Conservation (phyloP, 1,139 yeast species). For the Debaryomyces udenii region DNA sequence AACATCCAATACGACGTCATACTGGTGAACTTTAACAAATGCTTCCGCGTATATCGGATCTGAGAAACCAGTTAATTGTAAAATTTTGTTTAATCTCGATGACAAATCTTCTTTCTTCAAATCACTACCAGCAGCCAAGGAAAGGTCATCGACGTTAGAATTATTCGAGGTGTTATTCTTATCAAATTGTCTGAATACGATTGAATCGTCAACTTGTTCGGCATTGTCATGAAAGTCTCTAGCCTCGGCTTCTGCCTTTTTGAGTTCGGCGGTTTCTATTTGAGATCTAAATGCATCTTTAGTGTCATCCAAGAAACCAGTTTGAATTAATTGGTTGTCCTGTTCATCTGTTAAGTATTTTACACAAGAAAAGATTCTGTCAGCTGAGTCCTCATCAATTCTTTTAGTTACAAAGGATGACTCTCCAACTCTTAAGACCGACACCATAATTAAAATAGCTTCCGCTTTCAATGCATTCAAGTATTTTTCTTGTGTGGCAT, state of each 20-base stretch:
- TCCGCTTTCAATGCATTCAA: slow-evolving; percentile 91
- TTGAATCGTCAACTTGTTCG: slow-evolving; percentile 80
- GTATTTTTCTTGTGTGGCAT: slow-evolving; percentile 56
- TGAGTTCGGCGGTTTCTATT: slow-evolving; percentile 55
- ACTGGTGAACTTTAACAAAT: slow-evolving; percentile 90
- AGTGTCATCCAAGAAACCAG: slow-evolving; percentile 86
- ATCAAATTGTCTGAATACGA: slow-evolving; percentile 81
- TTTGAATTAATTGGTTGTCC: slow-evolving; percentile 53
- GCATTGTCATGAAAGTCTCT: slow-evolving; percentile 66
- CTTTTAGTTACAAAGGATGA: slow-evolving; percentile 72
- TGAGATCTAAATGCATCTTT: slow-evolving; percentile 77
- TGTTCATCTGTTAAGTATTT: slow-evolving; percentile 72
- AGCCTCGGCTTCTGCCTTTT: slow-evolving; percentile 62
- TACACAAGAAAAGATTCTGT: slow-evolving; percentile 84
- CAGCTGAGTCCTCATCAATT: slow-evolving; percentile 95
- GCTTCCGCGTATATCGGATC: slow-evolving; percentile 99
- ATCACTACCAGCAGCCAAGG: slow-evolving; percentile 48
- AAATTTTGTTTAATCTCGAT: slow-evolving; percentile 83
- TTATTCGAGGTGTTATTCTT: slow-evolving; percentile 44
- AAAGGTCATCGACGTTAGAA: slow-evolving; percentile 51
- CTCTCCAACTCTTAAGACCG: slow-evolving; percentile 87
- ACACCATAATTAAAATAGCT: slow-evolving; percentile 89
- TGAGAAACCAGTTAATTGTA: slow-evolving; percentile 94
- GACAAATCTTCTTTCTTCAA: slow-evolving; percentile 60
- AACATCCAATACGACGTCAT: slow-evolving; percentile 93